Base-by-base conservation (phyloP, 2,329 filamentous ascomycete genomes). In the Phialemonium atrogriseum region DNA sequence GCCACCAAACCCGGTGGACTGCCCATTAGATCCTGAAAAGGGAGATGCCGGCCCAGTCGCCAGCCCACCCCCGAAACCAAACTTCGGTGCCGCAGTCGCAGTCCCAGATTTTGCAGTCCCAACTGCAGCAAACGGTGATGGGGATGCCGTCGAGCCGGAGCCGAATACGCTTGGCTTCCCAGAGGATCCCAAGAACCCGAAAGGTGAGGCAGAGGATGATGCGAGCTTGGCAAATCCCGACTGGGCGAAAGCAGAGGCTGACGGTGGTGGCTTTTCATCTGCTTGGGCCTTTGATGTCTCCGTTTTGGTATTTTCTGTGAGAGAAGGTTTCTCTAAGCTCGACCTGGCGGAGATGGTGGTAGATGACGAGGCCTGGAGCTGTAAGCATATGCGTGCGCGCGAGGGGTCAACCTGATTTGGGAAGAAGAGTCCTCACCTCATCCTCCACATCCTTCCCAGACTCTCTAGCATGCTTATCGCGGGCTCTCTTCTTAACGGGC, bases 181-280 rank as follows among this genome's bases (percentile, higher is more conserved):
- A 35, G 50, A 54, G 20, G 38, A 52, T 24, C 68, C 70, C 26
- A 80, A 48, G 12, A 63, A 52, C 23, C 75, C 74, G 48, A 84
- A 84, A 1, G 77, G 77, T 4, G 80, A 85, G 16, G 70, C 60
- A 22, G 63, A 61, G 5, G 73, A 69, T 15, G 70, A 60, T 7
- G 79, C 68, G 34, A 85, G 71, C 32, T 78, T 75, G 32, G 78
- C 73, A 48, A 87, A 77, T 12, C 70, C 73, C 4, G 82, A 87
- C 28, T 66, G 67, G 14, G 75, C 74, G 52, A 87, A 87, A 5
- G 78, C 73, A 8, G 72, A 71, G 10, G 65, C 39, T 6, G 80
- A 75, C 12, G 73, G 70, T 31, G 53, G 49, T 21, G 42, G 40
- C 26, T 47, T 55, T 30, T 51, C 53, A 30, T 54, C 51, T 47